Evolutionary conservation across 306 rosid species (phyloP).

Genomic region (Fragaria iinumae): DNA sequence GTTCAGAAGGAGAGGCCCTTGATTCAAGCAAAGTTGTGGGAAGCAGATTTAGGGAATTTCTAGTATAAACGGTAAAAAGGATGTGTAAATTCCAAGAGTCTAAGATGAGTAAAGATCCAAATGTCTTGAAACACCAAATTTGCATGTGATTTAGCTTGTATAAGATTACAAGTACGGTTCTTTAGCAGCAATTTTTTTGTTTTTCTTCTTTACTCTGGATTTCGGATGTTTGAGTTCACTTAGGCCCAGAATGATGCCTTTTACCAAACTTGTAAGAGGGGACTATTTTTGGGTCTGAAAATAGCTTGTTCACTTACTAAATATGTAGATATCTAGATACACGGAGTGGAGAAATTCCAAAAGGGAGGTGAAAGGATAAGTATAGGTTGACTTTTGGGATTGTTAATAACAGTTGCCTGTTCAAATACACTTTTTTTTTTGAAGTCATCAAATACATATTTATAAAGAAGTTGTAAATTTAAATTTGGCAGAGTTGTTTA

Average conservation of each 20-base stretch:
- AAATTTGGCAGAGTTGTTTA: not conserved
- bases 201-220: not conserved
- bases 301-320: not conserved
- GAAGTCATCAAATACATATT: not conserved
- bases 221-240: not conserved
- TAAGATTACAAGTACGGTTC: not conserved
- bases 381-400: not conserved
- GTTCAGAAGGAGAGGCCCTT: not conserved
- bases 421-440: not conserved
- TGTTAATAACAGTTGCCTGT: not conserved
- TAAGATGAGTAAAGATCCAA: not conserved
- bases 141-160: not conserved
- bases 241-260: not conserved
- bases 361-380: not conserved
- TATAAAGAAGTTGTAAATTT: not conserved
- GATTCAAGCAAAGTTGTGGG: not conserved
- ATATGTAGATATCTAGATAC: not conserved
- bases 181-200: not conserved
- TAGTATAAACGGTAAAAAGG: not conserved
- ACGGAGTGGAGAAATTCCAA: not conserved
- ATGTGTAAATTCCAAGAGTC: not conserved
- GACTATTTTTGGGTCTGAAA: not conserved
- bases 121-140: not conserved
- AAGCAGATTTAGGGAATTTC: not conserved
- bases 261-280: not conserved